Conservation (phyloP, 2,329 filamentous ascomycete genomes). For the Fusarium pininemorale region DNA sequence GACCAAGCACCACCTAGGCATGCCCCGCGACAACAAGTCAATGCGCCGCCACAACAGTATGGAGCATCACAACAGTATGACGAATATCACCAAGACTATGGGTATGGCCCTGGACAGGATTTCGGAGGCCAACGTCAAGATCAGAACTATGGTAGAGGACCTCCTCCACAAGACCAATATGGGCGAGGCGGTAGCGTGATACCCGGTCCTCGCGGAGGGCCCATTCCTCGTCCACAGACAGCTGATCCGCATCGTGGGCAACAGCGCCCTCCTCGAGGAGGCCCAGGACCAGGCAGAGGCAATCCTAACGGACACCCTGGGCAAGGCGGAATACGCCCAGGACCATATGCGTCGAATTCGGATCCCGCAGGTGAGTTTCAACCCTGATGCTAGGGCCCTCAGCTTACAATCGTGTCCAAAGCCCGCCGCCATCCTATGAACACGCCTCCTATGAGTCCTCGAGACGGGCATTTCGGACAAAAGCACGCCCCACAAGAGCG, state of each 20-base stretch:
- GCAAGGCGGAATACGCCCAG: constrained; percentile 53
- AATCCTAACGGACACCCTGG: constrained; percentile 43
- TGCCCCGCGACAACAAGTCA: constrained; percentile 49
- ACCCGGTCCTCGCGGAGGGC: constrained; percentile 56
- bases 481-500: constrained; percentile 35
- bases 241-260: constrained; percentile 50
- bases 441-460: constrained; percentile 44
- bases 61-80: constrained; percentile 54
- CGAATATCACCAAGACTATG: constrained; percentile 57
- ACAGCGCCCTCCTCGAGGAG: constrained; percentile 51
- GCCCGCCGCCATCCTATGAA: constrained; percentile 47
- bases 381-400: not conserved
- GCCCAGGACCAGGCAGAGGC: constrained; percentile 43
- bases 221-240: constrained; percentile 53
- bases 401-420: constrained; percentile 28
- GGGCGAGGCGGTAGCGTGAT: constrained; percentile 54
- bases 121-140: constrained; percentile 56
- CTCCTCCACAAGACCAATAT: constrained; percentile 55
- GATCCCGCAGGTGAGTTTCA: constrained; percentile 54
- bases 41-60: constrained; percentile 48
- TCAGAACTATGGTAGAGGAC: constrained; percentile 56
- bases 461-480: constrained; percentile 39
- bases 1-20: constrained; percentile 56
- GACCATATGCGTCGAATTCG: constrained; percentile 51
- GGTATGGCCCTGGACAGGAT: constrained; percentile 53